Conservation (phyloP, 495 filamentous ascomycete species). For the Usnea hakonensis region DNA sequence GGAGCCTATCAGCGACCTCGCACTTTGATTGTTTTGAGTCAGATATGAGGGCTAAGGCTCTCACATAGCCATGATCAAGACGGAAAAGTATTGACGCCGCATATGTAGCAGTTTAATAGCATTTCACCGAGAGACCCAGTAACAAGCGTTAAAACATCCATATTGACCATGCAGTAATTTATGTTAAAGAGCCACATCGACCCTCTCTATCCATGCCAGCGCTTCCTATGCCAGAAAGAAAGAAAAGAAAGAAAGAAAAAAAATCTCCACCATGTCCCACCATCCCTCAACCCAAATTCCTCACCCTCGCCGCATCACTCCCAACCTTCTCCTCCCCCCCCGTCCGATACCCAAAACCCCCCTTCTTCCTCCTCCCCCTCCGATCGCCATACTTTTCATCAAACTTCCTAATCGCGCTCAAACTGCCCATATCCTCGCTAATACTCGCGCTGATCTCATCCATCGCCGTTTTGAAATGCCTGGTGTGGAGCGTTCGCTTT, state of each 20-base stretch:
- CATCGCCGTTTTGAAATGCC: conserved; percentile 79
- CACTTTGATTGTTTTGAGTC: neutral
- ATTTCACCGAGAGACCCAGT: neutral
- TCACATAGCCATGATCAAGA: neutral
- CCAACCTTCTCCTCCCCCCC: conserved; percentile 30
- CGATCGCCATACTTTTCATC: conserved; percentile 93
- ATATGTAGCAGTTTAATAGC: neutral
- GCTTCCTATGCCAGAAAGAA: neutral
- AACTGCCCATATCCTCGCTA: conserved; percentile 84
- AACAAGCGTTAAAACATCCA: neutral
- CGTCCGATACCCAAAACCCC: conserved; percentile 57
- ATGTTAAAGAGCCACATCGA: neutral
- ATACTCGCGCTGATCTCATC: conserved; percentile 88
- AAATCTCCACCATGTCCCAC: neutral
- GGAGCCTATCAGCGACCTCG: neutral
- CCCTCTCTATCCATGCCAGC: neutral
- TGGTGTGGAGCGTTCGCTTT: conserved; percentile 53
- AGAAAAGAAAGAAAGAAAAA: neutral
- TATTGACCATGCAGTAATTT: neutral
- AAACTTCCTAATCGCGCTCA: conserved; percentile 85
- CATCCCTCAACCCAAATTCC: conserved; percentile 24
- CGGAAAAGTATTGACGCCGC: neutral
- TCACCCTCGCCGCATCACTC: conserved; percentile 29
- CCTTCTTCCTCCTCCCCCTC: conserved; percentile 61
- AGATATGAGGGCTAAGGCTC: neutral